Evolutionary conservation across 257 asterid genomes (phyloP), one percentile per base, ranked within the genome.

Genomic region (Nicotiana noctiflora): DNA sequence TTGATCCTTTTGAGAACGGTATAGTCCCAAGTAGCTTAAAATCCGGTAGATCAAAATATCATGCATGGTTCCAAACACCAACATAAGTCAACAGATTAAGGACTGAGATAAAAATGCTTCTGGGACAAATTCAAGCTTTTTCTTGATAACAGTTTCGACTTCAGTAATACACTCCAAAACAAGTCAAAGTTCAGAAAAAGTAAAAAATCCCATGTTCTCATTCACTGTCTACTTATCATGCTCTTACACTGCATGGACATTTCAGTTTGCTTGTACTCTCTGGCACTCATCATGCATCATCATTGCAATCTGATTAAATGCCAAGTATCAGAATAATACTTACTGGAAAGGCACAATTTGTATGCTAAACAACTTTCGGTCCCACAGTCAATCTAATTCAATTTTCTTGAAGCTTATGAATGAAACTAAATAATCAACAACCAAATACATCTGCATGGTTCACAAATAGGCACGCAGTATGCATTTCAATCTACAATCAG

Each of bases 201-300:
- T 72, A 80, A 76, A 84, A 66, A 19, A 63, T 37, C 76, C 49
- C 77, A 79, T 78, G 83, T 74, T 37, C 84, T 81, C 85, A 87
- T 70, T 88, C 78, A 60, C 32, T 88, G 81, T 84, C 76, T 77
- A 86, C n/a, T 72, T 84, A 82, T 76, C 85, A 86, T 82, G 84
- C 83, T 84, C 84, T 86, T 83, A 88, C 86, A 82, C 78, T 67
- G 55, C 81, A 81, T 52, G 87, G 63, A 81, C 77, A 84, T 75
- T 87, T 85, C 79, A 84, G 89, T 86, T 78, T 79, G 74, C 87
- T 44, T 55, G 88, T 77, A 87, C 80, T 90, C 85, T 81, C 92
- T 89, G 83, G 84, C 86, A 86, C 84, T 88, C 90, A 89, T 92
- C 93, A 92, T 88, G 88, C 92, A 87, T 88, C 94, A 81, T 90